These are phyloP conservation scores for Musa schizocarpa DNA, from an alignment of 176 grass and related monocot species.

Conservation along the genomic window DNA sequence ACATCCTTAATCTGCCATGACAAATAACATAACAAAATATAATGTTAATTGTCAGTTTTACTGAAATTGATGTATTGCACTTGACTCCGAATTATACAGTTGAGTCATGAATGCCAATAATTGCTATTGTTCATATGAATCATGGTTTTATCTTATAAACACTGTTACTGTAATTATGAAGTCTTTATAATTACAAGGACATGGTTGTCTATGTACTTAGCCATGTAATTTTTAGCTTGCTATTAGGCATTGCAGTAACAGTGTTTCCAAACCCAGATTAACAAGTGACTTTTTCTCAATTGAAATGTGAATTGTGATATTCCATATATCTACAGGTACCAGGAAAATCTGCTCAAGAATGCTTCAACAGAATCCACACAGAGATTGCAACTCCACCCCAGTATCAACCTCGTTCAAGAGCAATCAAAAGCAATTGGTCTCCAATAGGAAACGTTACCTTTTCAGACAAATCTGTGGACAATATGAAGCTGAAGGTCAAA, in stretches of 20 bases:
- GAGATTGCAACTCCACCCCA: slow-evolving; percentile 61
- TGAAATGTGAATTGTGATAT: too few species aligned
- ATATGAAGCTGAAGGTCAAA: slow-evolving; percentile 23
- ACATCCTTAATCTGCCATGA: too few species aligned
- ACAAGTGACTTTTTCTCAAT: too few species aligned
- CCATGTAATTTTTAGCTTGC: background rate
- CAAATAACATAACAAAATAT: too few species aligned
- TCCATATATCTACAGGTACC: slow-evolving; percentile 49
- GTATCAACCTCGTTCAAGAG: slow-evolving; percentile 42
- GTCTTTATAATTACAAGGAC: background rate
- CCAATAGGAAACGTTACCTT: slow-evolving; percentile 49
- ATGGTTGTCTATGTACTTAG: background rate
- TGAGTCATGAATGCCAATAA: too few species aligned
- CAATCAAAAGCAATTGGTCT: slow-evolving; percentile 37
- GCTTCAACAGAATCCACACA: slow-evolving; percentile 68
- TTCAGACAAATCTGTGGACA: slow-evolving; percentile 36
- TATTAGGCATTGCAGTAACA: background rate
- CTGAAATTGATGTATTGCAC: too few species aligned
- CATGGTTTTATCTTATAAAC: too few species aligned
- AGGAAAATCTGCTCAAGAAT: slow-evolving; percentile 66
- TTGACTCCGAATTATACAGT: too few species aligned
- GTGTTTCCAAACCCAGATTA: background rate
- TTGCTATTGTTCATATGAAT: too few species aligned
- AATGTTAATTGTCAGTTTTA: too few species aligned
- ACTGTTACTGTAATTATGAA: background rate